These are phyloP conservation scores for Cryphonectria nitschkei DNA, from an alignment of 2,329 filamentous ascomycete species.

Conservation along the genomic window DNA sequence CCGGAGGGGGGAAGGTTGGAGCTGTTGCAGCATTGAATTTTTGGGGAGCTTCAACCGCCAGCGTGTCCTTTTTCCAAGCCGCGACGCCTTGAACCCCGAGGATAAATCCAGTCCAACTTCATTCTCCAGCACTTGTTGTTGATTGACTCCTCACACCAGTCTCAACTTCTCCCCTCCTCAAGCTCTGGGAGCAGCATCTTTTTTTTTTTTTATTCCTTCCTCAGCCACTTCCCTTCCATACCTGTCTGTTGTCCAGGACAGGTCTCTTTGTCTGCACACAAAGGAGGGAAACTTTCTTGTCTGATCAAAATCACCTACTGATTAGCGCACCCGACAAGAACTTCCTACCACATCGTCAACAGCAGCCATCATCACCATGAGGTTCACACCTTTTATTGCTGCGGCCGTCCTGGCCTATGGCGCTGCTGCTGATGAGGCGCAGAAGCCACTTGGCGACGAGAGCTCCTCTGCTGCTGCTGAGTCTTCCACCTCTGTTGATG, in stretches of 20 bases:
- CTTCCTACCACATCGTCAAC: conserved; percentile 6
- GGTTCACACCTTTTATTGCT: conserved; percentile 78
- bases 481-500: conserved; percentile 55
- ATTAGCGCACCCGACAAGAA: conserved; percentile 18
- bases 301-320: conserved; percentile 17
- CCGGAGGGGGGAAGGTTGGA: conserved; percentile 14
- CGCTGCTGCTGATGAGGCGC: conserved; percentile 69
- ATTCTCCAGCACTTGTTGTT: conserved; percentile 12
- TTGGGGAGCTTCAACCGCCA: conserved; percentile 26
- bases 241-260: conserved; percentile 32
- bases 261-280: conserved; percentile 12
- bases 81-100: conserved; percentile 14
- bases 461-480: conserved; percentile 48
- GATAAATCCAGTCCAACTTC: conserved; percentile 27
- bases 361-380: conserved; percentile 69
- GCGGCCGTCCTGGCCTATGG: conserved; percentile 73
- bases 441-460: conserved; percentile 57
- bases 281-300: conserved; percentile 22
- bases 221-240: conserved; percentile 34
- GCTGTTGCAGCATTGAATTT: conserved; percentile 19
- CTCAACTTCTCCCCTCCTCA: conserved; percentile 35
- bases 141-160: conserved; percentile 6
- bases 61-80: conserved; percentile 26
- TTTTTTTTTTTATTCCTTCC: conserved; percentile 34
- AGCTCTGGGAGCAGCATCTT: conserved; percentile 43